phyloP scores from a whole-genome alignment of 1,139 yeast genomes.

The Debaryomyces udenii region DNA sequence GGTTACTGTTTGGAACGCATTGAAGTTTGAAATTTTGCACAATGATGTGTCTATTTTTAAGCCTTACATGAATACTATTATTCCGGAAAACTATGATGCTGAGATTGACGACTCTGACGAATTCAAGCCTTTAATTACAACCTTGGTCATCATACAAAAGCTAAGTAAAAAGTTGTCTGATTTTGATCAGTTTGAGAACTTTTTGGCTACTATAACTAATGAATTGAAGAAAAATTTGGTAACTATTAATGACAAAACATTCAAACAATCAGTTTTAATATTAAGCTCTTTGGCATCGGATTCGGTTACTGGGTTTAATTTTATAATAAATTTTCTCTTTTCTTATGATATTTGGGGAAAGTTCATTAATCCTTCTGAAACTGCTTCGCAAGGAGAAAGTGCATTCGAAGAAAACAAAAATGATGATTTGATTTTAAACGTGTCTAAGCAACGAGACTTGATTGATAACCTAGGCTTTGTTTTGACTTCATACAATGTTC shows the following conservation, averaged over 20 bases:
- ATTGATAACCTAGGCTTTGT: slow-evolving; percentile 64
- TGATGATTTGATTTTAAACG: slow-evolving; percentile 41
- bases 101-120: slow-evolving; percentile 42
- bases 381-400: slow-evolving; percentile 16
- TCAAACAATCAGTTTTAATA: slow-evolving; percentile 63
- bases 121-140: slow-evolving; percentile 43
- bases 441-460: slow-evolving; percentile 61
- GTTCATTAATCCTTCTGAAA: slow-evolving; percentile 27
- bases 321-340: slow-evolving; percentile 42
- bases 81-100: slow-evolving; percentile 33
- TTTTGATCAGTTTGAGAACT: slow-evolving; percentile 29
- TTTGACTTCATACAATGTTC: slow-evolving; percentile 32
- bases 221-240: slow-evolving; percentile 62
- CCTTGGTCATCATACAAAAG: slow-evolving; percentile 51
- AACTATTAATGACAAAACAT: slow-evolving; percentile 53
- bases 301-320: slow-evolving; percentile 44
- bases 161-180: slow-evolving; percentile 40
- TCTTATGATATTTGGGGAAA: slow-evolving; percentile 42
- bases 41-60: slow-evolving; percentile 50
- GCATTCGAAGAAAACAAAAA: slow-evolving; percentile 20
- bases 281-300: slow-evolving; percentile 56
- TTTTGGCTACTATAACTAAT: slow-evolving; percentile 44
- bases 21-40: slow-evolving; percentile 85
- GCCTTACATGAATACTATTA: slow-evolving; percentile 27
- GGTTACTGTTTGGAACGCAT: slow-evolving; percentile 81